Evolutionary conservation across 345 rosid genomes (phyloP).

Genomic region (Euphorbia lathyris): DNA sequence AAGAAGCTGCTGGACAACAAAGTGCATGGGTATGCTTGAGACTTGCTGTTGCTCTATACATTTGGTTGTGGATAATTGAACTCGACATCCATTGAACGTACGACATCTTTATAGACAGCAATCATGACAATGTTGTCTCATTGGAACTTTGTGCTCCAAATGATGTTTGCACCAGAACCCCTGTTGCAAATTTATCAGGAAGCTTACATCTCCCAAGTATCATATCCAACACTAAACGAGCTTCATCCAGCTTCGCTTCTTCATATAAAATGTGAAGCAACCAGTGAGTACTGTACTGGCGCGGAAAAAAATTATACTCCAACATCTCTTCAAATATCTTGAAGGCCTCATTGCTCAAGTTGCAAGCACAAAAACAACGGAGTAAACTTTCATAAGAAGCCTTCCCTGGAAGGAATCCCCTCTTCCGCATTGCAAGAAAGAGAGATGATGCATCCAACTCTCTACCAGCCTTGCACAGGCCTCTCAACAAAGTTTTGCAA

Average conservation of each 20-base stretch:
- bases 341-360: constrained; percentile 44
- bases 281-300: constrained; percentile 27
- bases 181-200: constrained; percentile 23
- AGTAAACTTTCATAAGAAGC: constrained; percentile 44
- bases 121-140: too few species aligned
- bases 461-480: constrained; percentile 49
- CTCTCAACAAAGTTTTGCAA: constrained; percentile 43
- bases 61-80: too few species aligned
- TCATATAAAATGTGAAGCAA: constrained; percentile 46
- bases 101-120: too few species aligned
- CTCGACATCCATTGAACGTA: too few species aligned
- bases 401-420: constrained; percentile 43
- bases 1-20: too few species aligned
- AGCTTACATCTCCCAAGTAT: constrained; percentile 33
- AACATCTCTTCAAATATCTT: constrained; percentile 57
- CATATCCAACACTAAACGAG: constrained; percentile 36
- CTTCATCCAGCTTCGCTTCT: constrained; percentile 45
- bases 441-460: constrained; percentile 44
- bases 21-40: too few species aligned
- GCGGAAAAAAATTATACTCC: constrained; percentile 25
- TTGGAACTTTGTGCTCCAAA: too few species aligned
- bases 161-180: constrained; percentile 21
- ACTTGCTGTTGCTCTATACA: too few species aligned
- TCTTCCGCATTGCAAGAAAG: constrained; percentile 46
- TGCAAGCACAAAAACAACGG: constrained; percentile 39